Percentiles rank a stretch among this genome's conserved stretches.
Evolutionary conservation across 2,329 filamentous ascomycete genomes (phyloP).

Genomic region (Elsinoe batatas): DNA sequence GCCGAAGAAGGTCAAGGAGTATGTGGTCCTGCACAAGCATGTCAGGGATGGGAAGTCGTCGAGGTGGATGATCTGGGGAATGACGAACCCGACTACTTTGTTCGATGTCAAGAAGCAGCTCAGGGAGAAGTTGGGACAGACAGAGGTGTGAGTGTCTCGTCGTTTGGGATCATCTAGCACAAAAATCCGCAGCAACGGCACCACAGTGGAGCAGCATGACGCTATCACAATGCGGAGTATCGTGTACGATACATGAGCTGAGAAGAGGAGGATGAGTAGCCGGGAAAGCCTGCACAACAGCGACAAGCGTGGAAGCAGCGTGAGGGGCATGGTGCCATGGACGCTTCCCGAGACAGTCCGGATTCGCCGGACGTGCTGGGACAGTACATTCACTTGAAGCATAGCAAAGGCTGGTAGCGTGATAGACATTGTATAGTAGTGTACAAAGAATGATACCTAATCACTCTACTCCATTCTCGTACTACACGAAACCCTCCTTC

Average conservation of each 20-base stretch:
- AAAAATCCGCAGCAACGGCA: no score
- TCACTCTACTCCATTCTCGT: background rate
- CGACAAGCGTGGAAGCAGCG: no score
- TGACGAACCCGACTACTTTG: slow-evolving; percentile 33
- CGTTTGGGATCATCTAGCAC: background rate
- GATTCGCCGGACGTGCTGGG: no score
- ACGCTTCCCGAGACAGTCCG: no score
- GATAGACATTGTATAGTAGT: background rate
- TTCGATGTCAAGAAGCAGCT: slow-evolving; percentile 27
- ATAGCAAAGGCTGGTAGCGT: background rate
- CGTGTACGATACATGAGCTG: no score
- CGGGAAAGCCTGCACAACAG: no score
- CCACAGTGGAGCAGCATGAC: no score
- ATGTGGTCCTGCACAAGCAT: slow-evolving; percentile 42
- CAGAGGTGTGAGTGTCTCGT: background rate
- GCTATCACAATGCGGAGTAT: no score
- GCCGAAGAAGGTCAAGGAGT: slow-evolving; percentile 37
- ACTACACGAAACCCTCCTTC: no score
- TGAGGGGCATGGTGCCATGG: no score
- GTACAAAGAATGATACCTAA: background rate
- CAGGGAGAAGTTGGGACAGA: slow-evolving; percentile 13
- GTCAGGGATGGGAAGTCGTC: slow-evolving; percentile 32
- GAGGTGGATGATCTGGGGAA: slow-evolving; percentile 44
- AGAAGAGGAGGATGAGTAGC: no score
- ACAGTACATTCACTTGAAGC: background rate